phyloP scores from a whole-genome alignment of 257 asterid genomes.

The Catharanthus roseus region DNA sequence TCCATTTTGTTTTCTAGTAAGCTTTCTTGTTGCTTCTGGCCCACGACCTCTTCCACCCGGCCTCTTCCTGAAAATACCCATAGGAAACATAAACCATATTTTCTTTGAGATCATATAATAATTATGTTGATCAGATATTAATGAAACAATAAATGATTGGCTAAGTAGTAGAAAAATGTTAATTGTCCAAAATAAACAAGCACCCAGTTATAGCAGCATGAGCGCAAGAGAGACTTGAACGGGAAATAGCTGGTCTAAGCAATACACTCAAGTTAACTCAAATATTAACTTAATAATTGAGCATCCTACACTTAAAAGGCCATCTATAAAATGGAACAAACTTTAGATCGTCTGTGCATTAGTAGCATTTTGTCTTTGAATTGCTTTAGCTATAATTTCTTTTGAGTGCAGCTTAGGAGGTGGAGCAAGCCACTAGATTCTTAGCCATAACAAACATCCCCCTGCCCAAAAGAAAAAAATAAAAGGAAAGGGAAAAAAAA shows the following conservation, averaged over 20 bases:
- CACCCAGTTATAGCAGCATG: neutral
- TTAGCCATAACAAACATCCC: neutral
- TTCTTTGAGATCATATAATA: neutral
- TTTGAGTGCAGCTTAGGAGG: neutral
- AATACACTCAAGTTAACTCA: neutral
- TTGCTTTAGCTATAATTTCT: neutral
- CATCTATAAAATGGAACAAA: neutral
- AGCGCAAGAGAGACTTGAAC: neutral
- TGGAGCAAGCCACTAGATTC: neutral
- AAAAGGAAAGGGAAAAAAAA: neutral
- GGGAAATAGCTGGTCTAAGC: neutral
- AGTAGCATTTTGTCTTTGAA: neutral
- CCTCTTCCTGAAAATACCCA: slow-evolving; percentile 41
- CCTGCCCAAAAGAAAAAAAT: too few species aligned
- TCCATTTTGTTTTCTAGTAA: slow-evolving; percentile 60
- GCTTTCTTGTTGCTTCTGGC: slow-evolving; percentile 63
- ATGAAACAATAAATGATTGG: neutral
- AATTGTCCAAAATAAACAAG: neutral
- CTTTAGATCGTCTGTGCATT: neutral
- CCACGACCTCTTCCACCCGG: slow-evolving; percentile 66
- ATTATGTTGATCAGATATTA: neutral
- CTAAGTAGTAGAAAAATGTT: neutral
- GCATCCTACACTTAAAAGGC: neutral
- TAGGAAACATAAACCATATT: neutral
- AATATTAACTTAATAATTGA: neutral